A percentile compares a stretch with the other conserved stretches of the same genome.
These are phyloP conservation scores for Penicillium sp. DNA, from an alignment of 2,329 filamentous ascomycete genomes.

Conservation along the genomic window DNA sequence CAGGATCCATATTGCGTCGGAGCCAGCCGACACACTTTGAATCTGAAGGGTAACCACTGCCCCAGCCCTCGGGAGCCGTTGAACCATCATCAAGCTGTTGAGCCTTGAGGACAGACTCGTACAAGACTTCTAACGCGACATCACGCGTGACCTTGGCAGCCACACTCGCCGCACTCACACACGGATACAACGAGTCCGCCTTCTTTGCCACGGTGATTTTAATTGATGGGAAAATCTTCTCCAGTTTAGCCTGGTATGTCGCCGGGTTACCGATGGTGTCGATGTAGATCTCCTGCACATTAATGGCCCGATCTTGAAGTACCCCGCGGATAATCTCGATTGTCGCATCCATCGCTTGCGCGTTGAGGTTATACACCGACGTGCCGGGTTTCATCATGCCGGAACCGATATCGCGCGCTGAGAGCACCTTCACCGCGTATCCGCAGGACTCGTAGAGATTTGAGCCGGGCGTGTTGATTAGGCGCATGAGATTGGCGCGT, in stretches of 20 bases:
- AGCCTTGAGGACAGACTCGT: conserved; percentile 53
- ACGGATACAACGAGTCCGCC: conserved; percentile 88
- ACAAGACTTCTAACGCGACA: conserved; percentile 79
- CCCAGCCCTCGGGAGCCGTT: conserved; percentile 63
- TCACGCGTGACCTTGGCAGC: conserved; percentile 96
- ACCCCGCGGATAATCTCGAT: conserved; percentile 78
- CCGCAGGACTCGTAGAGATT: conserved; percentile 68
- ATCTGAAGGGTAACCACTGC: conserved; percentile 92
- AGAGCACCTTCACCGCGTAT: conserved; percentile 81
- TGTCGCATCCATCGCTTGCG: conserved; percentile 92
- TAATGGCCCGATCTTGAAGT: conserved; percentile 70
- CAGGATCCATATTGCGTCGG: conserved; percentile 80
- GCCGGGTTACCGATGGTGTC: conserved; percentile 87
- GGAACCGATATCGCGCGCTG: conserved; percentile 78
- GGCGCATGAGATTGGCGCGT: conserved; percentile 70
- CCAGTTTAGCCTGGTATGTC: conserved; percentile 80
- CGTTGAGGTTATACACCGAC: conserved; percentile 83
- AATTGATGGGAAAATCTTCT: conserved; percentile 77
- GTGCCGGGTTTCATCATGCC: conserved; percentile 67
- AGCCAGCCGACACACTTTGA: conserved; percentile 79
- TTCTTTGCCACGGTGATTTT: conserved; percentile 82
- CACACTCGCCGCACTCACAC: conserved; percentile 89
- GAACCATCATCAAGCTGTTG: conserved; percentile 32
- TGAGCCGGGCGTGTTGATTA: conserved; percentile 67
- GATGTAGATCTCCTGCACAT: conserved; percentile 87